Conservation (phyloP, 108 stramenopile species). For the Conticribra guillardii region DNA sequence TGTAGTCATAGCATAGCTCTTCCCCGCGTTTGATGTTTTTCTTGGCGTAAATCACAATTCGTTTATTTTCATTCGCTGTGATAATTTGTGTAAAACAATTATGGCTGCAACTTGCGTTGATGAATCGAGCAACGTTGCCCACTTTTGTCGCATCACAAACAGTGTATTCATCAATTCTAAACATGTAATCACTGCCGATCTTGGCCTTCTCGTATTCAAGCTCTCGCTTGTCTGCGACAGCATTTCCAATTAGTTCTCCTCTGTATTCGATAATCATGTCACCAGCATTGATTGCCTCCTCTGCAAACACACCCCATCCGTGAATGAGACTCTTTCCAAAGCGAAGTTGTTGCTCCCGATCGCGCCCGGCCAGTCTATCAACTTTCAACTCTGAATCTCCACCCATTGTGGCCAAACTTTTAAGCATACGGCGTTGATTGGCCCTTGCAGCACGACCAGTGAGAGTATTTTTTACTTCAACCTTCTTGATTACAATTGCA, state of each 20-base stretch:
- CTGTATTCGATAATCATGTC: constrained; percentile 94
- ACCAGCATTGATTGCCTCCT: constrained; percentile 62
- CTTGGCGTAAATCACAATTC: constrained; percentile 93
- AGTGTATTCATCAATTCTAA: constrained; percentile 83
- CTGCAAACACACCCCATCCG: constrained; percentile 87
- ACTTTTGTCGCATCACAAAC: constrained; percentile 88
- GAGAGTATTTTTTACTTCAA: constrained; percentile 47
- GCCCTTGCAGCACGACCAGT: constrained; percentile 68
- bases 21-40: constrained; percentile 86
- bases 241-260: constrained; percentile 90
- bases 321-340: constrained; percentile 80
- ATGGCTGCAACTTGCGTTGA: constrained; percentile 94
- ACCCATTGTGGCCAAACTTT: constrained; percentile 59
- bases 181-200: constrained; percentile 93
- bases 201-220: constrained; percentile 85
- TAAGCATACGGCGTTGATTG: constrained; percentile 71
- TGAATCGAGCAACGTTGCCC: constrained; percentile 95
- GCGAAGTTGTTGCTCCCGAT: constrained; percentile 63
- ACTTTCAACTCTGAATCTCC: constrained; percentile 24
- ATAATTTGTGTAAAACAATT: constrained; percentile 92
- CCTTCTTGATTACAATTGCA: constrained; percentile 20
- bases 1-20: constrained; percentile 98
- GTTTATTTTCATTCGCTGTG: constrained; percentile 68
- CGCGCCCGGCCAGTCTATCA: constrained; percentile 67
- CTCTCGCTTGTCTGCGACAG: constrained; percentile 90